Base-by-base conservation (phyloP, 1,284 basidiomycete species). In the Laetiporus sulphureus region DNA sequence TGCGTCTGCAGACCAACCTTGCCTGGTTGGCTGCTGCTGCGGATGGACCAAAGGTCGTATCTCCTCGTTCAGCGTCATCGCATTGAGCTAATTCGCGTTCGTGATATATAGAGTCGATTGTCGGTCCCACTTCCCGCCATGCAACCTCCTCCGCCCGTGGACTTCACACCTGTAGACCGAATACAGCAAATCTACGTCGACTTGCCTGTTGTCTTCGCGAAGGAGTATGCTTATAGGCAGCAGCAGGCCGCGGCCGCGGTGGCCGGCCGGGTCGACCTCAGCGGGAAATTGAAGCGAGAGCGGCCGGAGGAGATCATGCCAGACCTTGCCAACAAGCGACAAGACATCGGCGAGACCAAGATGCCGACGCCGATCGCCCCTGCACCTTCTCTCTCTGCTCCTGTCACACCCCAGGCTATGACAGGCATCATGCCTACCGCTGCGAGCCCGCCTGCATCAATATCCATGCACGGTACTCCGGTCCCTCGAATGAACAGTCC, bases 311-410 rank as follows among this genome's bases (percentile, higher is more conserved):
- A 79, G 13, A 45, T 59, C 0, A 46, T 52, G 8, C 40, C 47
- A 7, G 57, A 56, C n/a, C 31, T 42, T 13, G 59, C 67, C 45
- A 75, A 70, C 53, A 84, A 86, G 58, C 71, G 83, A n/a, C 70
- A 76, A n/a, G 77, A 87, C 47, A 78, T 76, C 1, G 83, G 83
- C 23, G 81, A 84, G 49, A 64, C 61, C 30, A 79, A 77, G 49
- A 52, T 42, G 7, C 48, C 51, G 6, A 55, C 52, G 29, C 57
- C 55, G 0, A 46, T 42, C 13, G 46, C 57, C 1, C 49, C 56
- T 18, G 50, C 56, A 0, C 53, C 58, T 1, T 49, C 52, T 1
- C 42, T 53, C 8, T 42, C 49, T 5, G 45, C 48, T 2, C 56
- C 52, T 4, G 47, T 48, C 5, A 41, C 53, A 30, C 42, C 51